These are phyloP conservation scores for Fusarium devonianum DNA, from an alignment of 2,329 filamentous ascomycete genomes.

Conservation along the genomic window DNA sequence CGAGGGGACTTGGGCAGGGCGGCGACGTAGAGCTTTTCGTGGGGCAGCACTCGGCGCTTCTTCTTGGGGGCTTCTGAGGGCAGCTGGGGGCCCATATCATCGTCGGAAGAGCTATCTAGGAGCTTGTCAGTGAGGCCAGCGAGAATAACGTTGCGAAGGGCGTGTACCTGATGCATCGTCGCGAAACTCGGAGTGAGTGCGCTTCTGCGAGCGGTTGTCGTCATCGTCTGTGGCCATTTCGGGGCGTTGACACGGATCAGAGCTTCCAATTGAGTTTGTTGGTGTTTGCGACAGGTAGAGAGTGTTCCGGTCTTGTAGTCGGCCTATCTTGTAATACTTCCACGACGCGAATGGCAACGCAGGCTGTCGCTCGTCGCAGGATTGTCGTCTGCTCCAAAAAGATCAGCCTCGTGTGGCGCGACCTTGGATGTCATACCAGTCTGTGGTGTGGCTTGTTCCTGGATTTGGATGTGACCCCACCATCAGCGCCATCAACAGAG, in stretches of 20 bases:
- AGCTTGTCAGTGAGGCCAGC: conserved; percentile 14
- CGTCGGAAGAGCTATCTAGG: conserved; percentile 76
- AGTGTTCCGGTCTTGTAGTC: too few species aligned
- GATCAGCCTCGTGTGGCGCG: conserved; percentile 39
- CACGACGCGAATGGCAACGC: conserved; percentile 12
- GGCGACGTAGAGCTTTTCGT: conserved; percentile 94
- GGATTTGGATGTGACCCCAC: neutral
- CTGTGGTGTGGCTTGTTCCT: conserved; percentile 34
- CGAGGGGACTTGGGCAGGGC: conserved; percentile 81
- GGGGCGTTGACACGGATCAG: too few species aligned
- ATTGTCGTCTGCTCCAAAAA: conserved; percentile 24
- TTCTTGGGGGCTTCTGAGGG: conserved; percentile 85
- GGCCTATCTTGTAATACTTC: conserved; percentile 6
- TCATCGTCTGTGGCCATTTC: conserved; percentile 45
- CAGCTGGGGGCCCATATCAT: conserved; percentile 92
- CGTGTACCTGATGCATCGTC: conserved; percentile 52
- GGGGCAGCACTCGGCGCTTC: conserved; percentile 87
- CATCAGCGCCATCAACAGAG: conserved; percentile 1
- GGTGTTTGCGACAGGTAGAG: conserved; percentile 2
- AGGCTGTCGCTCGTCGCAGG: conserved; percentile 1
- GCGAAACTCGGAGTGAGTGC: conserved; percentile 64
- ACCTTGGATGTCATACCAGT: neutral
- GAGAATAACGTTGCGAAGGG: conserved; percentile 8
- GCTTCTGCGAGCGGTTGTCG: conserved; percentile 51
- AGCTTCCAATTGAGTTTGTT: neutral